phyloP scores from a whole-genome alignment of 148 eudicot genomes.

The Nepenthes gracilis region DNA sequence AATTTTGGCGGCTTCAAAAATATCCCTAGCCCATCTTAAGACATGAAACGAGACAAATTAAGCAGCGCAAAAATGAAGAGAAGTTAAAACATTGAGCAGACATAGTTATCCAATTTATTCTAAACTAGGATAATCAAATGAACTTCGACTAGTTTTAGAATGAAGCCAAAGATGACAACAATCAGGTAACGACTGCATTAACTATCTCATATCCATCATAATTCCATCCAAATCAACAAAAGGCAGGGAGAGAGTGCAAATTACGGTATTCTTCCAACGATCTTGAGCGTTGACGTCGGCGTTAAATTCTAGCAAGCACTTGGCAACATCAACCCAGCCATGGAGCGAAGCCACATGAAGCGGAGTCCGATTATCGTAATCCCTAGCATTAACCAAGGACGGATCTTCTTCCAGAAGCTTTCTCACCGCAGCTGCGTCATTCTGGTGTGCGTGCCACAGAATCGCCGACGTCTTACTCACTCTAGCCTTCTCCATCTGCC shows the following conservation, averaged over 20 bases:
- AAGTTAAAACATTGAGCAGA: no score
- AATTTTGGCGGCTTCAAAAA: no score
- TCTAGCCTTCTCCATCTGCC: conserved; percentile 57
- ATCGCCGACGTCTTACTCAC: conserved; percentile 76
- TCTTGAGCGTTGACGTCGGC: conserved; percentile 88
- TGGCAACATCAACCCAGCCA: conserved; percentile 75
- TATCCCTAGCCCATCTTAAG: no score
- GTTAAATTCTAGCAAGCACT: conserved; percentile 50
- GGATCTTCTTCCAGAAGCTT: conserved; percentile 73
- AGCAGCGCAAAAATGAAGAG: no score
- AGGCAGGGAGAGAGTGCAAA: neutral
- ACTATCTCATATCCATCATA: neutral
- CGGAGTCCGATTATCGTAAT: conserved; percentile 81
- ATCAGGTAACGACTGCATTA: neutral
- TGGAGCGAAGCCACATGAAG: conserved; percentile 83
- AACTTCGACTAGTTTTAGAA: no score
- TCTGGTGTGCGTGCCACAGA: conserved; percentile 92
- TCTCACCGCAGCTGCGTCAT: conserved; percentile 55
- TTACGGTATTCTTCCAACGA: conserved; percentile 89
- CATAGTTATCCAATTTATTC: no score
- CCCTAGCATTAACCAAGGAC: conserved; percentile 55
- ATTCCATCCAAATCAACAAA: neutral
- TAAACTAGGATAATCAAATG: no score
- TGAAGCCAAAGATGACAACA: no score
- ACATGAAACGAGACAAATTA: no score